These are phyloP conservation scores for Podosphaera leucotricha DNA, from an alignment of 2,329 filamentous ascomycete species.

Conservation along the genomic window DNA sequence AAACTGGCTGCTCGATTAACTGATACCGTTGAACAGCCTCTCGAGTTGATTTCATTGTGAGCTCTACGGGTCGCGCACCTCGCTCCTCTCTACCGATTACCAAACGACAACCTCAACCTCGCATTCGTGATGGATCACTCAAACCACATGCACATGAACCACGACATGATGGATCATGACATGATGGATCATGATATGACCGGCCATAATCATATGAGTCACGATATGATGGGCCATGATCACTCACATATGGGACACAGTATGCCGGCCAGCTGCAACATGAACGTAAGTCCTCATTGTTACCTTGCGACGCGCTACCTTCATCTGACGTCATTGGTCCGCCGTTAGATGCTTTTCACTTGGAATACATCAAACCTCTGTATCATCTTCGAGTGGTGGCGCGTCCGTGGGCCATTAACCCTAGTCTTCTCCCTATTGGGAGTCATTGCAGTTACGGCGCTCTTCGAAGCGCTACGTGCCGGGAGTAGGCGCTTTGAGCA, in stretches of 20 bases:
- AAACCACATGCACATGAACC: neutral
- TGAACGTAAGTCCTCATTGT: neutral
- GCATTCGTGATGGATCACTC: neutral
- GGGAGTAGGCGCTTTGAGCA: constrained; percentile 54
- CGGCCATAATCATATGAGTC: neutral
- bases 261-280: neutral
- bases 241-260: neutral
- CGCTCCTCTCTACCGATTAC: neutral
- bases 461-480: constrained; percentile 75
- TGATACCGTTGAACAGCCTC: neutral
- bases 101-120: neutral
- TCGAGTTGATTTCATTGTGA: neutral
- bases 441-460: constrained; percentile 64
- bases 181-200: neutral
- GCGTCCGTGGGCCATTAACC: constrained; percentile 47
- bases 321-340: neutral
- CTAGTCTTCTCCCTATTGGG: constrained; percentile 64
- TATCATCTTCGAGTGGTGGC: constrained; percentile 88
- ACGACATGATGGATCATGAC: neutral
- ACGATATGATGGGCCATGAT: neutral
- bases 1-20: neutral
- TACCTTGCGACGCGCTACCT: no score
- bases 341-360: constrained; percentile 76
- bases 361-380: constrained; percentile 88
- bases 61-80: neutral